Evolutionary conservation across 345 rosid species (phyloP).

Genomic region (Aquilaria yunnanensis): DNA sequence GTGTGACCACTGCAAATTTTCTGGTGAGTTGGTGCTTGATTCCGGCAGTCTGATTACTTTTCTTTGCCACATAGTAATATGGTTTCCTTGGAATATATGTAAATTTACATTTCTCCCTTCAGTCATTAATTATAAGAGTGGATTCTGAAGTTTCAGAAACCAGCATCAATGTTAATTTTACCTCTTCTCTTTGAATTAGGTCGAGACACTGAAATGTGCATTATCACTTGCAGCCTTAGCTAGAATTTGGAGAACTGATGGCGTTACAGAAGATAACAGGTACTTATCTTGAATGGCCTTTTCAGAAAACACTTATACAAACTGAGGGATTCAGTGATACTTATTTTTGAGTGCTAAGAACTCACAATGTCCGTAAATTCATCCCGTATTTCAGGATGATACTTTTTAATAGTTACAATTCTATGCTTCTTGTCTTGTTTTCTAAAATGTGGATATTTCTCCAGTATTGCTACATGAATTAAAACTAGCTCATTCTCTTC

Average conservation of each 20-base stretch:
- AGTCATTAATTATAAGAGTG: too few species aligned
- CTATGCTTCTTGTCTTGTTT: background rate
- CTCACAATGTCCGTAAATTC: background rate
- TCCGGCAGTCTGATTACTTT: background rate
- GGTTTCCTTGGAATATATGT: background rate
- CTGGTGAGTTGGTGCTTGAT: slow-evolving; percentile 40
- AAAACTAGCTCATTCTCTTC: background rate
- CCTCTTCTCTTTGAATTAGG: slow-evolving; percentile 35
- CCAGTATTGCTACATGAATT: too few species aligned
- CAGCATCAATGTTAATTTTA: background rate
- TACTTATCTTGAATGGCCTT: slow-evolving; percentile 6
- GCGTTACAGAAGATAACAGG: slow-evolving; percentile 95
- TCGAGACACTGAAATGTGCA: slow-evolving; percentile 88
- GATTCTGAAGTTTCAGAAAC: too few species aligned
- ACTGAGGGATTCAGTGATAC: background rate
- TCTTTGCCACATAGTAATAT: background rate
- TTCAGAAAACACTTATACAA: background rate
- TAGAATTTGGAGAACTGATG: slow-evolving; percentile 72
- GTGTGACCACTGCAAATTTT: slow-evolving; percentile 95
- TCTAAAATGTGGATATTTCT: background rate
- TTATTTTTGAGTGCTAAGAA: background rate
- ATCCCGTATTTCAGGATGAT: too few species aligned
- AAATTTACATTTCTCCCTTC: slow-evolving; percentile 9
- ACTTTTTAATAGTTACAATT: too few species aligned
- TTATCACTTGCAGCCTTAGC: slow-evolving; percentile 84